Evolutionary conservation across 306 rosid genomes (phyloP), one percentile per base, ranked within the genome.

Genomic region (Gastrolobium villosum): DNA sequence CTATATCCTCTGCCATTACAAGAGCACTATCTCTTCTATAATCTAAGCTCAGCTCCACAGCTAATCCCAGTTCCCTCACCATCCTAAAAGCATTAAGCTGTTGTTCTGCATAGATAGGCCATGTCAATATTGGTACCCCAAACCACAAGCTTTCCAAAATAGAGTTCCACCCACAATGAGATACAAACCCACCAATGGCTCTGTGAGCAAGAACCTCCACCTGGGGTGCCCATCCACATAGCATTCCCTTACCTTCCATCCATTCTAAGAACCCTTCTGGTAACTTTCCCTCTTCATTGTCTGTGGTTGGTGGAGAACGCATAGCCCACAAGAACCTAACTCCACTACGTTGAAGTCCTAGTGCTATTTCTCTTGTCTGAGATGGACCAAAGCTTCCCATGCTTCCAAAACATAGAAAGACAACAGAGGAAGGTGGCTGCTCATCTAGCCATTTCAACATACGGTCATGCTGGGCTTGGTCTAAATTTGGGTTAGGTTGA

Each of bases 141-240:
- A 78, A 73, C 96, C 93, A 91, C 79, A 91, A 50, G 73, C 93
- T 91, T 77, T 89, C 96, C 83, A 89, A 44, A 28, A 80, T 40
- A 5, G 93, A 91, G 61, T 89, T 91, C 96, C 96, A 91, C 2
- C 96, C 93, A 55, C 92, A 91, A 39, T 87, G 96, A 2, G 90
- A 89, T 5, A 91, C 79, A 60, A 89, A 91, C 14, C 93, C 90
- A 30, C 83, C 84, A 10, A 79, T 70, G 14, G 89, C 89, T 26
- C 62, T 63, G 82, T 91, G 92, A 0, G 82, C 73, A 65, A 89
- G 50, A 48, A 89, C 80, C 70, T 91, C 92, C 64, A 86, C 82
- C 61, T 89, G 93, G 1, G 92, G 92, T 1, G 87, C 92, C 96
- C 93, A 89, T 50, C 68, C 92, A 57, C 91, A 89, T n/a, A 86